Evolutionary conservation across 1,284 basidiomycete species (phyloP).

Genomic region (Ceratobasidium sp.): DNA sequence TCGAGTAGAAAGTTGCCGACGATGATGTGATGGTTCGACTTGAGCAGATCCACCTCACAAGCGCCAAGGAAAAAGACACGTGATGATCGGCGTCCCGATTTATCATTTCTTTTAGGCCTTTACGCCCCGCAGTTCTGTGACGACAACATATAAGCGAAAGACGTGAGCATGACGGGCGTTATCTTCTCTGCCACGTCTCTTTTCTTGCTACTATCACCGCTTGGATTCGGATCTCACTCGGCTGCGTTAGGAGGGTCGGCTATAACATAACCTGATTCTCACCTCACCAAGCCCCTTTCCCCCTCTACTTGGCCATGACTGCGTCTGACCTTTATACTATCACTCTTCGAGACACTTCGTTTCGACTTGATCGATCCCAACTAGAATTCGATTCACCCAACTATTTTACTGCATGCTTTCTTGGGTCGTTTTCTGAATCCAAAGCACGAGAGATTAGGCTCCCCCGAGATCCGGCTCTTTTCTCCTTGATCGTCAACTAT

Average conservation of each 20-base stretch:
- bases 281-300: background rate
- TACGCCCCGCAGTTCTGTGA: background rate
- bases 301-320: conserved; percentile 17
- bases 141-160: background rate
- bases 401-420: conserved; percentile 37
- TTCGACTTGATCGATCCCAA: conserved; percentile 20
- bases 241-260: conserved; percentile 5
- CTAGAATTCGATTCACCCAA: conserved; percentile 40
- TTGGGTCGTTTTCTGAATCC: conserved; percentile 33
- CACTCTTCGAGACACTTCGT: conserved; percentile 16
- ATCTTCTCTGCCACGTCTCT: background rate
- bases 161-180: background rate
- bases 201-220: background rate
- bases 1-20: background rate
- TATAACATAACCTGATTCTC: background rate
- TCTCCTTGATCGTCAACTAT: conserved; percentile 26
- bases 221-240: conserved; percentile 27
- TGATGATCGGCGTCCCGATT: conserved; percentile 30
- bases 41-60: conserved; percentile 5
- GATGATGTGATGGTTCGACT: conserved; percentile 8
- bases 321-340: conserved; percentile 16
- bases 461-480: conserved; percentile 13
- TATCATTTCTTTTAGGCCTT: background rate
- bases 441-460: conserved; percentile 1
- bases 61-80: conserved; percentile 21